These are phyloP conservation scores for Colletotrichum sp. DNA, from an alignment of 2,329 filamentous ascomycete genomes.

Conservation along the genomic window DNA sequence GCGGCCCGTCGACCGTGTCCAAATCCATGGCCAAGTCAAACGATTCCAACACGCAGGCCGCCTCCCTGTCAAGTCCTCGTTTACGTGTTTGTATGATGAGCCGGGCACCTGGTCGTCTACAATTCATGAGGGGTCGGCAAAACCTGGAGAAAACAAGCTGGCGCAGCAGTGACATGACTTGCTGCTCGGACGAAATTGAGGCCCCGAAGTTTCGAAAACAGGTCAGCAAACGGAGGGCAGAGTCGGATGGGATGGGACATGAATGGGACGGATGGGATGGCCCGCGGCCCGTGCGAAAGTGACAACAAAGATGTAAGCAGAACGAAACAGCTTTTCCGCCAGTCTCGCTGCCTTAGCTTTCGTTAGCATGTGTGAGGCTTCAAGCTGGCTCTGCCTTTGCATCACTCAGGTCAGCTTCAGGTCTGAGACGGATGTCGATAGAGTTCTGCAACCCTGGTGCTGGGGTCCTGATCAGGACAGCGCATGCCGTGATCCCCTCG, in stretches of 20 bases:
- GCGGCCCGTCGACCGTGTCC: neutral
- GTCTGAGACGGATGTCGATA: neutral
- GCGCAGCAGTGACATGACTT: neutral
- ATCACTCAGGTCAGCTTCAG: neutral
- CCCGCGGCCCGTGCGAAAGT: constrained; percentile 16
- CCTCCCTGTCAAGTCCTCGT: neutral
- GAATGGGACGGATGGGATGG: neutral
- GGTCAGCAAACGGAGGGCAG: constrained; percentile 1
- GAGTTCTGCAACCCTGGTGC: neutral
- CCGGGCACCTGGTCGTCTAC: neutral
- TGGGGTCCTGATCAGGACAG: neutral
- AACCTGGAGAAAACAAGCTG: neutral
- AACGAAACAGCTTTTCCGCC: constrained; percentile 3
- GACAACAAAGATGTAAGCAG: constrained; percentile 3
- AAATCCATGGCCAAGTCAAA: neutral
- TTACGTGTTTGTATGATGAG: neutral
- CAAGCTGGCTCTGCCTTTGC: neutral
- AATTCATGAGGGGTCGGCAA: neutral
- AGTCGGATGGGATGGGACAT: neutral
- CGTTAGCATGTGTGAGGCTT: neutral
- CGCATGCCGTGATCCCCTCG: neutral
- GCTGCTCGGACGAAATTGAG: constrained; percentile 15
- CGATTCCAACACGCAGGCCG: neutral
- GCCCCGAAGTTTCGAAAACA: neutral
- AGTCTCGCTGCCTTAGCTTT: neutral